These are phyloP conservation scores for Ilex aquifolium DNA, from an alignment of 257 asterid species.

Conservation along the genomic window DNA sequence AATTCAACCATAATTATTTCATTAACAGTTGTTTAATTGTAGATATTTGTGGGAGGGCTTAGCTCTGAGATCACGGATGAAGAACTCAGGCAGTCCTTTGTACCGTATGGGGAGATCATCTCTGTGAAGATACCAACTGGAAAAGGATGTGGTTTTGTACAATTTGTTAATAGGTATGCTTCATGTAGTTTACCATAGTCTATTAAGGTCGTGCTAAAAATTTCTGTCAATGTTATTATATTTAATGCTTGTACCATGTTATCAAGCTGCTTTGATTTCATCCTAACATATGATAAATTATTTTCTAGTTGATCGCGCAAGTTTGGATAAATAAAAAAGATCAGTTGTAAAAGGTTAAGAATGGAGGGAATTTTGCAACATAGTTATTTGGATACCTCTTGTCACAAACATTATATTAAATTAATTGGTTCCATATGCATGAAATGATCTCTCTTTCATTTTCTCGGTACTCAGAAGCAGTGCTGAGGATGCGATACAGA, in stretches of 20 bases:
- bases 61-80: not conserved
- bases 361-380: not conserved
- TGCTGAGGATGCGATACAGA: slow-evolving; percentile 70
- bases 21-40: slow-evolving; percentile 11
- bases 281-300: not conserved
- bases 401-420: too few species aligned
- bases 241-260: not conserved
- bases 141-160: slow-evolving; percentile 3
- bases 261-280: not conserved
- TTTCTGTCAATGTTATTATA: not conserved
- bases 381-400: not conserved
- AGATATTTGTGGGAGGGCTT: slow-evolving; percentile 53
- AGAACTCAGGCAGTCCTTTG: not conserved
- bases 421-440: not conserved
- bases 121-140: not conserved
- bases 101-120: not conserved
- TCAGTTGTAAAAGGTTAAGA: not conserved
- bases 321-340: not conserved
- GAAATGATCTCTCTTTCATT: slow-evolving; percentile 6
- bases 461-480: slow-evolving; percentile 34
- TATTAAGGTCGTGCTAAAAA: not conserved
- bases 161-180: not conserved
- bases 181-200: not conserved
- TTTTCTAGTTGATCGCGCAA: not conserved
- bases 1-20: not conserved